Conservation (phyloP, 129 eudicot species). For the Saussurea involucrata region DNA sequence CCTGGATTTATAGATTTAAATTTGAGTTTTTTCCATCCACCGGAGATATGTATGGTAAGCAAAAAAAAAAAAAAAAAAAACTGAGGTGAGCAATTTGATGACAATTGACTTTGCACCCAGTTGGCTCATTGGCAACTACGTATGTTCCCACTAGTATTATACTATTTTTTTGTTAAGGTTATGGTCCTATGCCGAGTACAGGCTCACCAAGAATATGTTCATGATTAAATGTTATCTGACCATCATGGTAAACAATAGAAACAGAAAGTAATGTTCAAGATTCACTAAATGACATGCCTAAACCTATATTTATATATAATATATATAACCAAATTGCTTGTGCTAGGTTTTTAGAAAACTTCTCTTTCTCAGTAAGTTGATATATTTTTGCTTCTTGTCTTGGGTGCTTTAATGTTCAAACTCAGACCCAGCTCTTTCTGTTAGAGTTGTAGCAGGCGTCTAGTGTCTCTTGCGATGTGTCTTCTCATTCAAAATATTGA, state of each 20-base stretch:
- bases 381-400: background rate
- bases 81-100: background rate
- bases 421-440: background rate
- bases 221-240: background rate
- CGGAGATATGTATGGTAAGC: background rate
- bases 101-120: background rate
- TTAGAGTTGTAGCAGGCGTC: background rate
- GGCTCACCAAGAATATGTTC: background rate
- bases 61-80: background rate
- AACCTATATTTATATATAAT: background rate
- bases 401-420: background rate
- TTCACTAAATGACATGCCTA: background rate
- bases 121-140: background rate
- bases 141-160: background rate
- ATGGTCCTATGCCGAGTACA: background rate
- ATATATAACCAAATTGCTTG: background rate
- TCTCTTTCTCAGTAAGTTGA: background rate
- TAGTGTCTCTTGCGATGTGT: conserved; percentile 3
- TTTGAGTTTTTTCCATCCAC: background rate
- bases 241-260: background rate
- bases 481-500: conserved; percentile 1
- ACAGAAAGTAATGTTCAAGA: background rate
- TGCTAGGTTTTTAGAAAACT: background rate
- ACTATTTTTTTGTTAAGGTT: background rate
- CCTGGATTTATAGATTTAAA: background rate